A percentile compares a stretch with the other conserved stretches of the same genome.
phyloP scores from a whole-genome alignment of 2,329 filamentous ascomycete genomes.

The Botrytis squamosa region DNA sequence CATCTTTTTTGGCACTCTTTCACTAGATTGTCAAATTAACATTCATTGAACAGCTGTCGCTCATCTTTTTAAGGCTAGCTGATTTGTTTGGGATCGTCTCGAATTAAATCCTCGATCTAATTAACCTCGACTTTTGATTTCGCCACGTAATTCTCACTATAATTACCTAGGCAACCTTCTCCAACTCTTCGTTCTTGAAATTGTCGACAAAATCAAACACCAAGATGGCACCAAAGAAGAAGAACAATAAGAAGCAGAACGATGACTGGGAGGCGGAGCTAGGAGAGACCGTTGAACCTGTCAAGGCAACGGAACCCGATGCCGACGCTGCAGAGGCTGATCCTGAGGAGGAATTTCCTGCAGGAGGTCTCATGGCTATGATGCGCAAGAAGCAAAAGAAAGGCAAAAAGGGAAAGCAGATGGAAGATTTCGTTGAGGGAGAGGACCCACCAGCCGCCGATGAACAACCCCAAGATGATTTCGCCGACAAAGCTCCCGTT shows the following conservation, averaged over 20 bases:
- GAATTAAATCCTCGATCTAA: background rate
- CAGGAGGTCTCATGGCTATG: slow-evolving; percentile 71
- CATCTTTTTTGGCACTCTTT: slow-evolving; percentile 21
- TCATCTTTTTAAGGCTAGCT: background rate
- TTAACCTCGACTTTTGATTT: background rate
- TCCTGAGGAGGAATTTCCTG: slow-evolving; percentile 49
- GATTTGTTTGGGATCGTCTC: background rate
- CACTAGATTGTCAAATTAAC: slow-evolving; percentile 18
- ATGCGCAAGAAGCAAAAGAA: slow-evolving; percentile 84
- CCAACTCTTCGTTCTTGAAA: background rate
- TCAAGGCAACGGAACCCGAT: slow-evolving; percentile 46
- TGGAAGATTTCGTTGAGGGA: slow-evolving; percentile 78
- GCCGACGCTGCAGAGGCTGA: slow-evolving; percentile 50
- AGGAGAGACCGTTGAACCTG: slow-evolving; percentile 64
- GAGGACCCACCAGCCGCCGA: slow-evolving; percentile 53
- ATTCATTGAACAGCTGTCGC: background rate
- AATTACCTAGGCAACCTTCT: background rate
- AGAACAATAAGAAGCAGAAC: slow-evolving; percentile 79
- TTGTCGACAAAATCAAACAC: background rate
- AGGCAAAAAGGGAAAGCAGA: slow-evolving; percentile 49
- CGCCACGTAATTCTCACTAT: background rate
- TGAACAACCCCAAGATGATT: slow-evolving; percentile 42
- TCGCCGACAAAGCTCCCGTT: slow-evolving; percentile 68
- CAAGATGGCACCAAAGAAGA: slow-evolving; percentile 91
- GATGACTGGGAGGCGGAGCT: slow-evolving; percentile 96